Percentiles rank a stretch among this genome's conserved stretches.
Evolutionary conservation across 495 filamentous ascomycete species (phyloP).

Genomic region (Neurospora tetrasperma): DNA sequence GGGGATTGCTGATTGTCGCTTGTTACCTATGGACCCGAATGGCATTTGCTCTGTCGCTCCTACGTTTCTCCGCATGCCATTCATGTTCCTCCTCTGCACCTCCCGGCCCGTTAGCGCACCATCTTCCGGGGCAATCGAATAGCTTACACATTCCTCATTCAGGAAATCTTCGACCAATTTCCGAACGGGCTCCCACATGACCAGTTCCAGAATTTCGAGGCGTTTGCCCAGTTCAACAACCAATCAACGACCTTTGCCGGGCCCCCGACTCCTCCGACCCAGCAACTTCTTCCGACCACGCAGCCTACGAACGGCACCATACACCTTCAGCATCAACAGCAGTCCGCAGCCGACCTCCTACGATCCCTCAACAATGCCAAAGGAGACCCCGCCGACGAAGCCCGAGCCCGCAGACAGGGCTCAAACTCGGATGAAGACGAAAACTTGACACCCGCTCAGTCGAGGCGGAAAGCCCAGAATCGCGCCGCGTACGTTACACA

Average conservation of each 20-base stretch:
- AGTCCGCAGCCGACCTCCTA: conserved; percentile 21
- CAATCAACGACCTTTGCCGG: conserved; percentile 27
- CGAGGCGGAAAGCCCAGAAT: conserved; percentile 88
- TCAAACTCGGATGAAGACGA: conserved; percentile 47
- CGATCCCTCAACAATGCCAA: conserved; percentile 23
- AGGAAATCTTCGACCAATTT: conserved; percentile 38
- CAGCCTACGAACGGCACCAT: conserved; percentile 21
- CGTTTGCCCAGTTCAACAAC: conserved; percentile 30
- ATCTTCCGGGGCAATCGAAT: conserved; percentile 4
- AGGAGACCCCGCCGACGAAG: conserved; percentile 19
- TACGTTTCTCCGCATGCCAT: background rate
- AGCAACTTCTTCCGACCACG: conserved; percentile 10
- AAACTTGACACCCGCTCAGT: conserved; percentile 65
- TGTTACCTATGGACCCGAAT: background rate
- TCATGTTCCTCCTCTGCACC: background rate
- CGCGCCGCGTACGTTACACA: conserved; percentile 72
- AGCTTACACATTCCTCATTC: conserved; percentile 33
- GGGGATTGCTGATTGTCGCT: background rate
- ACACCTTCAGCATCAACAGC: conserved; percentile 13
- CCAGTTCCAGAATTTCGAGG: conserved; percentile 36
- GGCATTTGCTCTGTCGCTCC: background rate
- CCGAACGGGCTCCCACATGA: conserved; percentile 30
- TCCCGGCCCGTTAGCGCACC: background rate
- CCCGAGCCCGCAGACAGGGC: conserved; percentile 33
- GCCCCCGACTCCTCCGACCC: conserved; percentile 34